A percentile compares a stretch with the other conserved stretches of the same genome.
These are phyloP conservation scores for Ceratocystis huliohia DNA, from an alignment of 2,329 filamentous ascomycete genomes.

Conservation along the genomic window DNA sequence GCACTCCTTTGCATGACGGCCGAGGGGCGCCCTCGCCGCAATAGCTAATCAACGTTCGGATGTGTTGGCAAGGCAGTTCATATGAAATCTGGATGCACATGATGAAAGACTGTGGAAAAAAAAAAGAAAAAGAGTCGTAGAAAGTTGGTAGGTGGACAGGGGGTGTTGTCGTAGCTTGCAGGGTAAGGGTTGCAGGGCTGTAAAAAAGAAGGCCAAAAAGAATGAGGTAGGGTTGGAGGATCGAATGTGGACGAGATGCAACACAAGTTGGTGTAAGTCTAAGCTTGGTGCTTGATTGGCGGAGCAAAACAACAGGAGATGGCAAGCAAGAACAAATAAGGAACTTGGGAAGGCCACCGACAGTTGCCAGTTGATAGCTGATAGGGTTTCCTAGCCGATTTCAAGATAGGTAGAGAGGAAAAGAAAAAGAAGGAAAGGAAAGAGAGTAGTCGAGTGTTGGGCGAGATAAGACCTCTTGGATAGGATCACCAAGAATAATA, in stretches of 20 bases:
- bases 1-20: constrained; percentile 34
- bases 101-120: neutral
- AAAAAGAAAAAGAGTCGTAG: too few relatives aligned
- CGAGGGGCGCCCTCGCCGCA: constrained; percentile 32
- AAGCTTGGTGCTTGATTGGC: neutral
- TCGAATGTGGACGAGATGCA: constrained; percentile 8
- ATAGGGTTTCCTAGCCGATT: too few relatives aligned
- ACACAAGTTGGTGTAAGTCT: constrained; percentile 5
- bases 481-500: neutral
- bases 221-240: neutral
- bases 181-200: constrained; percentile 12
- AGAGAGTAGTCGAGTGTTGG: neutral
- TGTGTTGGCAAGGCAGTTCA: constrained; percentile 40
- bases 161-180: constrained; percentile 5
- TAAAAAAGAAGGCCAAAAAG: neutral
- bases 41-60: constrained; percentile 34
- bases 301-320: neutral
- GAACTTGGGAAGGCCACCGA: too few relatives aligned
- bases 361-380: too few relatives aligned
- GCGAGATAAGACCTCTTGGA: neutral
- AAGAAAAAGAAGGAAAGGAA: neutral
- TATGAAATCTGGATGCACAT: constrained; percentile 42
- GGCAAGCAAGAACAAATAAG: neutral
- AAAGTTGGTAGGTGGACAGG: neutral
- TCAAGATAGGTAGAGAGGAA: neutral